Percentiles rank a stretch among this genome's conserved stretches.
Evolutionary conservation across 1,284 basidiomycete species (phyloP).

Genomic region (Ganoderma multipileum): DNA sequence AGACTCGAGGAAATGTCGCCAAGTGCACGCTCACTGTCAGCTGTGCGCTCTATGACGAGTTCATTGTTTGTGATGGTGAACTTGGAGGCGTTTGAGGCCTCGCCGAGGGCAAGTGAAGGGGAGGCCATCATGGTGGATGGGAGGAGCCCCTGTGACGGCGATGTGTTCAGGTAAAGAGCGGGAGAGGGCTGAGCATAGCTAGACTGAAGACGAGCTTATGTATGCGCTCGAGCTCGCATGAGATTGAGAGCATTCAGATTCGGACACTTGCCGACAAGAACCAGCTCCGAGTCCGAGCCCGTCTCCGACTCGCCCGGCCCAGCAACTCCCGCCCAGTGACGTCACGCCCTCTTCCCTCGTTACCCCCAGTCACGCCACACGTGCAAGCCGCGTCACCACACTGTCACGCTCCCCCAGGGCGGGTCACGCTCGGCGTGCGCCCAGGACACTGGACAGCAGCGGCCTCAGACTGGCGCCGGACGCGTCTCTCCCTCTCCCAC

Average conservation of each 20-base stretch:
- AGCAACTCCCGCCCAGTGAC: conserved; percentile 17
- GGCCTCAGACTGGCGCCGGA: conserved; percentile 22
- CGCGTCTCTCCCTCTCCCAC: conserved; percentile 34
- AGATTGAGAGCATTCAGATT: background rate
- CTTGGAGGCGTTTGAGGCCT: conserved; percentile 26
- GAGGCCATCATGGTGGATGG: conserved; percentile 18
- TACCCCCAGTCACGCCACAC: conserved; percentile 5
- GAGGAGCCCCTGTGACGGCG: background rate
- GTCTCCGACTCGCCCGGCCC: background rate
- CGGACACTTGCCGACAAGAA: background rate
- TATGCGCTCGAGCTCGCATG: background rate
- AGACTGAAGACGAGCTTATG: background rate
- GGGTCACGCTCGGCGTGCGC: conserved; percentile 23
- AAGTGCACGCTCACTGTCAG: conserved; percentile 30
- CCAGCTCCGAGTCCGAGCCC: background rate
- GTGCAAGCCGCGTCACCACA: conserved; percentile 6
- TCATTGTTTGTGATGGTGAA: conserved; percentile 40
- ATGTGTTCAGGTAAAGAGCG: background rate
- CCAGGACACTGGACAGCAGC: conserved; percentile 10
- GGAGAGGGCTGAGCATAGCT: background rate
- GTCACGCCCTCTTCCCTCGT: conserved; percentile 13
- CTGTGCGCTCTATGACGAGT: conserved; percentile 40
- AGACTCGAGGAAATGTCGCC: background rate
- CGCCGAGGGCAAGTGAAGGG: conserved; percentile 31
- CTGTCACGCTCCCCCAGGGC: conserved; percentile 8